phyloP scores from a whole-genome alignment of 192 early-diverging fungal genomes.

The Radiomyces spectabilis region DNA sequence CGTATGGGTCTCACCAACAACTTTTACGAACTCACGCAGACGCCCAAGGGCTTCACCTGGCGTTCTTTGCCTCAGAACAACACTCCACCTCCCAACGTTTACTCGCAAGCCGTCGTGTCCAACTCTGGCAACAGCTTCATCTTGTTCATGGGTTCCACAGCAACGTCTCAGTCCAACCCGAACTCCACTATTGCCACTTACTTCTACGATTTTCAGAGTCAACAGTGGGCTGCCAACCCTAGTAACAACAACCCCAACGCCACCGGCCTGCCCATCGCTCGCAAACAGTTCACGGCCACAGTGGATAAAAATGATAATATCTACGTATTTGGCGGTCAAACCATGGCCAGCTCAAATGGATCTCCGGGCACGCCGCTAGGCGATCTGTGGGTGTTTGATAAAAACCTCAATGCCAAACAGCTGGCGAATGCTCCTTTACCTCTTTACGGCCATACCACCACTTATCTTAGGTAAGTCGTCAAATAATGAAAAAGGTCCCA shows the following conservation, averaged over 20 bases:
- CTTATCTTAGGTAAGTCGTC: conserved; percentile 7
- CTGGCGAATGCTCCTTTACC: conserved; percentile 6
- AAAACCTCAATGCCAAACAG: neutral
- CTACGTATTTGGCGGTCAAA: conserved; percentile 27
- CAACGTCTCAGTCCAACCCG: neutral
- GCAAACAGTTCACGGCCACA: conserved; percentile 12
- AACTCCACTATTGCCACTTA: neutral
- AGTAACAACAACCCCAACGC: too few relatives aligned
- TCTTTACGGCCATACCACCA: conserved; percentile 18
- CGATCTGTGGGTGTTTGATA: conserved; percentile 15
- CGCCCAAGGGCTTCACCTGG: conserved; percentile 1
- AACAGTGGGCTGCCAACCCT: too few relatives aligned
- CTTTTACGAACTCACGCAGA: conserved; percentile 6
- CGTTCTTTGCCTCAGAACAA: conserved; percentile 2
- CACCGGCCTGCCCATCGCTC: too few relatives aligned
- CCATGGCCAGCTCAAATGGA: too few relatives aligned
- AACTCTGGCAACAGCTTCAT: neutral
- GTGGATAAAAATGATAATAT: conserved; percentile 8
- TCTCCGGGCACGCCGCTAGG: too few relatives aligned
- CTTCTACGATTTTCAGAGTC: too few relatives aligned
- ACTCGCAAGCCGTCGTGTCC: conserved; percentile 8
- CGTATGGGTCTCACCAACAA: too few relatives aligned
- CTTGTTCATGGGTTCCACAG: too few relatives aligned
- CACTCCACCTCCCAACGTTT: neutral
- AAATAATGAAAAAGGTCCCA: neutral